These are phyloP conservation scores for Murraya paniculata DNA, from an alignment of 345 rosid genomes.

Conservation along the genomic window DNA sequence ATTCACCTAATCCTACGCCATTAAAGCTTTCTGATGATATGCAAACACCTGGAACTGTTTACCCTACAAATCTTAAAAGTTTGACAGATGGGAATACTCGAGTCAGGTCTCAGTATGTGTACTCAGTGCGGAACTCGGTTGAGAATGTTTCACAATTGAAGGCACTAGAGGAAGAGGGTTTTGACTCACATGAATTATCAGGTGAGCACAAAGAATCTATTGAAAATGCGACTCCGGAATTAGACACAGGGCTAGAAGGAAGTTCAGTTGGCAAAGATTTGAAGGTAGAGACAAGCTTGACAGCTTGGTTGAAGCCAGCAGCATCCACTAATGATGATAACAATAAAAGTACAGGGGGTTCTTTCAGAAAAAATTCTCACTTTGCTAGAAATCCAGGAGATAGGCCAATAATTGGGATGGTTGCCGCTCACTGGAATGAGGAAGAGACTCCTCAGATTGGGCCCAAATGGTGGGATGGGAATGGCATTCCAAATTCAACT, in stretches of 20 bases:
- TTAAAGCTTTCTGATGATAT: constrained; percentile 76
- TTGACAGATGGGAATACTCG: constrained; percentile 46
- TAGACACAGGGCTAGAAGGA: constrained; percentile 27
- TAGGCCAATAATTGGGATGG: constrained; percentile 89
- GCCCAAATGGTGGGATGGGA: constrained; percentile 96
- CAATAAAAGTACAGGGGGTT: constrained; percentile 18
- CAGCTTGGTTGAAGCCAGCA: constrained; percentile 55
- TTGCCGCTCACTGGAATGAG: constrained; percentile 88
- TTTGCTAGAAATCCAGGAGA: constrained; percentile 54
- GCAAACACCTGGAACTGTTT: constrained; percentile 98
- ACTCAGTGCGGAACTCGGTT: constrained; percentile 48
- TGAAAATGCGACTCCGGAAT: constrained; percentile 30
- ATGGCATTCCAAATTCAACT: constrained; percentile 95
- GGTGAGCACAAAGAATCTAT: constrained; percentile 28
- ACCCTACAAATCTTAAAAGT: constrained; percentile 50
- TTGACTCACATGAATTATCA: constrained; percentile 21
- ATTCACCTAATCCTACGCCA: constrained; percentile 68
- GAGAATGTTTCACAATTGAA: constrained; percentile 47
- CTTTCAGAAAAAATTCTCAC: constrained; percentile 21
- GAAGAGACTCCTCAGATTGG: constrained; percentile 45
- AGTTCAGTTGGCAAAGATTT: constrained; percentile 24
- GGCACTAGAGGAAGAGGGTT: constrained; percentile 30
- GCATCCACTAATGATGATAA: constrained; percentile 19
- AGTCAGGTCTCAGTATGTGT: constrained; percentile 76
- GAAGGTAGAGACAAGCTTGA: constrained; percentile 48